These are phyloP conservation scores for Podila epigama DNA, from an alignment of 192 early-diverging fungal species.

Conservation along the genomic window DNA sequence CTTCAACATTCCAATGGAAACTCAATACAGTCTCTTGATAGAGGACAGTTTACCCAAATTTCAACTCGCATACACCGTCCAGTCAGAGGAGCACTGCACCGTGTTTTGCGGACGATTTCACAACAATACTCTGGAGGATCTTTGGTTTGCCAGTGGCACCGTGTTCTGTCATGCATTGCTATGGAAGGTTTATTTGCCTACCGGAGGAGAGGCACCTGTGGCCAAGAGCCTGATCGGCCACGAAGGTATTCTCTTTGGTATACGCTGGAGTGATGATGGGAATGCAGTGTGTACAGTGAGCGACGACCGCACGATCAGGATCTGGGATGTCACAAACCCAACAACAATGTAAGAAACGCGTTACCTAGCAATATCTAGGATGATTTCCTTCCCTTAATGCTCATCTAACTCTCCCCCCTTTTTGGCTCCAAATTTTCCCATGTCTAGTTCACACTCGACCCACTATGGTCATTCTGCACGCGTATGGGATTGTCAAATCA, in stretches of 20 bases:
- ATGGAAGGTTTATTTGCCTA: conserved; percentile 61
- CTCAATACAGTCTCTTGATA: not conserved
- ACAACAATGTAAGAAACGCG: conserved; percentile 10
- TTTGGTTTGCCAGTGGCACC: conserved; percentile 78
- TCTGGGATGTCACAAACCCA: conserved; percentile 66
- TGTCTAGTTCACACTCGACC: conserved; percentile 20
- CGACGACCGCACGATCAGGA: conserved; percentile 83
- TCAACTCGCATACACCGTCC: conserved; percentile 42
- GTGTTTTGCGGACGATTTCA: conserved; percentile 79
- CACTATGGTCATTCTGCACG: conserved; percentile 79
- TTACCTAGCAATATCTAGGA: too few relatives aligned
- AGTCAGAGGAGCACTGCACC: conserved; percentile 75
- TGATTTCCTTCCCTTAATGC: too few relatives aligned
- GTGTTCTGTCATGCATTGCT: conserved; percentile 85
- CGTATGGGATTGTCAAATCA: conserved; percentile 79
- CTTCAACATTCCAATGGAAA: conserved; percentile 5
- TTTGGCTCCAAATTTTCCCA: not conserved
- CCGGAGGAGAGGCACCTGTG: conserved; percentile 49
- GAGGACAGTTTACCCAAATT: conserved; percentile 12
- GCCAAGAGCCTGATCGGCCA: conserved; percentile 61
- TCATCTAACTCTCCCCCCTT: too few relatives aligned
- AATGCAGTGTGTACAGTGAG: conserved; percentile 70
- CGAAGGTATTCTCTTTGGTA: conserved; percentile 82
- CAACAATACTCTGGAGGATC: conserved; percentile 54
- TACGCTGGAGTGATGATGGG: conserved; percentile 71